Evolutionary conservation across 768 basidiomycete species (phyloP).

Genomic region (Amanita inopinata): DNA sequence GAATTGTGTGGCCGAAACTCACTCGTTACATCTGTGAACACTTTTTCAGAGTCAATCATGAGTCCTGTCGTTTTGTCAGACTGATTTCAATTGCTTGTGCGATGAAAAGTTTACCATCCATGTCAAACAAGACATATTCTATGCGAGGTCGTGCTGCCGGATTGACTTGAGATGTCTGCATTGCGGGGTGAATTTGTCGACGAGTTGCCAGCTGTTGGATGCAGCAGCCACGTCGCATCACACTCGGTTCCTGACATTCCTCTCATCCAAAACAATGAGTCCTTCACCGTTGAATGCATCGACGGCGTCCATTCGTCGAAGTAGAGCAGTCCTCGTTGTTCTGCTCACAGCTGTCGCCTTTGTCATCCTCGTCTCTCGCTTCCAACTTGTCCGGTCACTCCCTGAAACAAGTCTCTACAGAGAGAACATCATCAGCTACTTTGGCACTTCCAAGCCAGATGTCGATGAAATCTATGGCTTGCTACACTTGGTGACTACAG

Average conservation of each 20-base stretch:
- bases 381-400: slow-evolving; percentile 34
- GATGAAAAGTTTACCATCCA: slow-evolving; percentile 43
- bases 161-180: neutral
- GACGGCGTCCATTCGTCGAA: neutral
- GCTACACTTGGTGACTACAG: slow-evolving; percentile 52
- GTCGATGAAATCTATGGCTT: slow-evolving; percentile 63
- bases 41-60: slow-evolving; percentile 66
- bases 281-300: neutral
- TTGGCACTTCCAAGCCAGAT: slow-evolving; percentile 16
- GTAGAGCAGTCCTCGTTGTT: slow-evolving; percentile 31
- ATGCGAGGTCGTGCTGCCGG: slow-evolving; percentile 18
- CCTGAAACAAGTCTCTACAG: slow-evolving; percentile 27
- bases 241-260: too few species aligned
- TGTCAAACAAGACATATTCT: slow-evolving; percentile 64
- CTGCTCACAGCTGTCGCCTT: slow-evolving; percentile 29
- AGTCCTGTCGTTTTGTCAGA: slow-evolving; percentile 33
- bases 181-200: neutral
- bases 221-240: too few species aligned
- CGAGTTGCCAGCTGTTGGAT: too few species aligned
- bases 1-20: slow-evolving; percentile 18
- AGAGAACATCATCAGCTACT: slow-evolving; percentile 25
- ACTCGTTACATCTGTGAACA: slow-evolving; percentile 79
- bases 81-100: neutral
- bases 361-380: slow-evolving; percentile 27
- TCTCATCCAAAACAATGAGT: too few species aligned